These are phyloP conservation scores for Thalassiosira profunda DNA, from an alignment of 108 stramenopile species.

Conservation along the genomic window DNA sequence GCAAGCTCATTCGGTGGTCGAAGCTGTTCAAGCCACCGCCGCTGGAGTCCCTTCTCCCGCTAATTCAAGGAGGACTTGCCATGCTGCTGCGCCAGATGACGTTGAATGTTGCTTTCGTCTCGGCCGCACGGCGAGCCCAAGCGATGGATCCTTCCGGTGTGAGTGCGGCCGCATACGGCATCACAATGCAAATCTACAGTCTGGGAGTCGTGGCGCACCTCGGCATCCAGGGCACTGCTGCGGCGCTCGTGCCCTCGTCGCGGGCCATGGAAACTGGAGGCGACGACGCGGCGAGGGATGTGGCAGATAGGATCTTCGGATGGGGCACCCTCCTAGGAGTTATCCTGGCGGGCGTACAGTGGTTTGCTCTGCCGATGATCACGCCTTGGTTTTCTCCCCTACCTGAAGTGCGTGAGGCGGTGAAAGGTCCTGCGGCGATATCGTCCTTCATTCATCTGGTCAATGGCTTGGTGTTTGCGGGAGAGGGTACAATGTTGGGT, in stretches of 20 bases:
- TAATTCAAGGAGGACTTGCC: conserved; percentile 72
- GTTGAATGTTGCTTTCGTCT: conserved; percentile 71
- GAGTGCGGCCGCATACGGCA: conserved; percentile 82
- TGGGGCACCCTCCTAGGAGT: conserved; percentile 72
- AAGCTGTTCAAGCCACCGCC: conserved; percentile 61
- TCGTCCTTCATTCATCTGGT: conserved; percentile 70
- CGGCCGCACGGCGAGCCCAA: conserved; percentile 76
- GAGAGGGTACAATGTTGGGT: conserved; percentile 85
- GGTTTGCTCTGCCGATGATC: conserved; percentile 53
- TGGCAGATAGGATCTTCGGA: conserved; percentile 75
- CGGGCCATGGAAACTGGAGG: conserved; percentile 57
- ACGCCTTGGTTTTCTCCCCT: conserved; percentile 78
- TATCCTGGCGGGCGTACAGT: conserved; percentile 57
- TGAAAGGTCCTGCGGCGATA: conserved; percentile 65
- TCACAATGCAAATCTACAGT: conserved; percentile 81
- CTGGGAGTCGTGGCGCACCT: conserved; percentile 75
- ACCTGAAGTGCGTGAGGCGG: conserved; percentile 74
- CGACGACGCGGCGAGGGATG: conserved; percentile 55
- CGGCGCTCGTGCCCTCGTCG: conserved; percentile 67
- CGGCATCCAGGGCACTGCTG: conserved; percentile 74
- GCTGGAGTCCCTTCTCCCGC: conserved; percentile 43
- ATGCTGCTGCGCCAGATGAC: conserved; percentile 75
- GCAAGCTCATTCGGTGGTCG: conserved; percentile 48
- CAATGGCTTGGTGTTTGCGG: conserved; percentile 80
- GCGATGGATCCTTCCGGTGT: conserved; percentile 80